phyloP scores from a whole-genome alignment of 1,139 yeast species.

The Suhomyces panamericanus region DNA sequence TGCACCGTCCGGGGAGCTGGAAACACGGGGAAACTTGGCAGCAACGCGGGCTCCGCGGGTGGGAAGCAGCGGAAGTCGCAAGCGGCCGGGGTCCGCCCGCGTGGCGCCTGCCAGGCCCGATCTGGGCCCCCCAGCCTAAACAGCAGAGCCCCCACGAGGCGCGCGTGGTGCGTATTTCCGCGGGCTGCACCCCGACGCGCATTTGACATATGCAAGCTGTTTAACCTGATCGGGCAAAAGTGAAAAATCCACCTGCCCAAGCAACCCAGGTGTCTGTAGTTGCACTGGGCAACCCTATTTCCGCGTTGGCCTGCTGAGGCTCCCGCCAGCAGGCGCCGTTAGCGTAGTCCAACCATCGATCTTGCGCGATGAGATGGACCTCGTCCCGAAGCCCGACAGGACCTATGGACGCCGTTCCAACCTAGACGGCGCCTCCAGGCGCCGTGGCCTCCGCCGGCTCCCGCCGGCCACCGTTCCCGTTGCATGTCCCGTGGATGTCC shows the following conservation, averaged over 20 bases:
- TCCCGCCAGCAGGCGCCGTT: background rate
- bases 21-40: too few relatives aligned
- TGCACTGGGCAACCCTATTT: background rate
- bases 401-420: too few relatives aligned
- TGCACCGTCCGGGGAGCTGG: too few relatives aligned
- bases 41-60: too few relatives aligned
- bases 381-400: background rate
- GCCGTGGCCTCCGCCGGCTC: too few relatives aligned
- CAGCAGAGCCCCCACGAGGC: background rate
- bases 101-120: background rate
- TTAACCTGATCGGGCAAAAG: conserved; percentile 1
- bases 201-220: conserved; percentile 2
- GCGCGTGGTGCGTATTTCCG: conserved; percentile 2
- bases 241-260: background rate
- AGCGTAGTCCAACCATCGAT: conserved; percentile 1
- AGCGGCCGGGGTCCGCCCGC: too few relatives aligned
- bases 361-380: conserved; percentile 5
- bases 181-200: background rate
- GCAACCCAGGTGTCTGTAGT: background rate
- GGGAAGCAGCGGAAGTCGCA: too few relatives aligned
- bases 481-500: too few relatives aligned
- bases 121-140: background rate
- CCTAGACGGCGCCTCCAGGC: too few relatives aligned
- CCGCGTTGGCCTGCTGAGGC: background rate
- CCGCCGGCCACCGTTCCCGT: too few relatives aligned